Conservation (phyloP, 23 red algal species). For the Gracilaria domingensis region DNA sequence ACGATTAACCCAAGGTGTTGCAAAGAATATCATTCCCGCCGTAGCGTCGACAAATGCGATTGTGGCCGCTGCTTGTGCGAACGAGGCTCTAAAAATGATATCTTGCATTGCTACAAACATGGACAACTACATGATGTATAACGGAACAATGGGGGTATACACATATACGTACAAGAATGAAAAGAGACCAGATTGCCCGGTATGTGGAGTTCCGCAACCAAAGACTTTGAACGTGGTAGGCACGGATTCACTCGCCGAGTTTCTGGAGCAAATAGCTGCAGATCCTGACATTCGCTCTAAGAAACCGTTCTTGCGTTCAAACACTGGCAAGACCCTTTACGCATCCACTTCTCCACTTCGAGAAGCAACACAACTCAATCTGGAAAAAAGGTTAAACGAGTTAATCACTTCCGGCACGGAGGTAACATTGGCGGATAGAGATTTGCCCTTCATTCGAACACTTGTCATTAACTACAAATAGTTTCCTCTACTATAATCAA, state of each 20-base stretch:
- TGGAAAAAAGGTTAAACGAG: conserved; percentile 48
- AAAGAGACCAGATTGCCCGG: conserved; percentile 80
- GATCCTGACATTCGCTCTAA: conserved; percentile 78
- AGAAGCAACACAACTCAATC: conserved; percentile 58
- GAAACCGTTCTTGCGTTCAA: conserved; percentile 68
- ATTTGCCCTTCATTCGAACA: conserved; percentile 69
- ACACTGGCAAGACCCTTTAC: conserved; percentile 65
- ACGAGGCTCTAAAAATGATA: conserved; percentile 88
- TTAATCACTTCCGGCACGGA: conserved; percentile 55
- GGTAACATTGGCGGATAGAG: conserved; percentile 54
- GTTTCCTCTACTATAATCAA: conserved; percentile 50
- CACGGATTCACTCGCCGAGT: conserved; percentile 71
- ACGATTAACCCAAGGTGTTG: conserved; percentile 86
- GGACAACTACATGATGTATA: conserved; percentile 93
- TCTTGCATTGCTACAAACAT: conserved; percentile 66
- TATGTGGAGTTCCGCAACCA: conserved; percentile 82
- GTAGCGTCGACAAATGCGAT: conserved; percentile 98
- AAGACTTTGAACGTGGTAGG: conserved; percentile 44
- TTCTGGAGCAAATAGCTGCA: conserved; percentile 75
- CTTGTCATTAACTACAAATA: conserved; percentile 57
- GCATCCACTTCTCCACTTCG: conserved; percentile 44
- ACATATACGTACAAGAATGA: conserved; percentile 85
- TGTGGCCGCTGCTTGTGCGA: conserved; percentile 90
- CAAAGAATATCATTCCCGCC: conserved; percentile 94
- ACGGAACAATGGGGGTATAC: conserved; percentile 89